Percentiles rank a stretch among this genome's conserved stretches.
These are phyloP conservation scores for Lactuca sativa DNA, from an alignment of 129 eudicot species.

Conservation along the genomic window DNA sequence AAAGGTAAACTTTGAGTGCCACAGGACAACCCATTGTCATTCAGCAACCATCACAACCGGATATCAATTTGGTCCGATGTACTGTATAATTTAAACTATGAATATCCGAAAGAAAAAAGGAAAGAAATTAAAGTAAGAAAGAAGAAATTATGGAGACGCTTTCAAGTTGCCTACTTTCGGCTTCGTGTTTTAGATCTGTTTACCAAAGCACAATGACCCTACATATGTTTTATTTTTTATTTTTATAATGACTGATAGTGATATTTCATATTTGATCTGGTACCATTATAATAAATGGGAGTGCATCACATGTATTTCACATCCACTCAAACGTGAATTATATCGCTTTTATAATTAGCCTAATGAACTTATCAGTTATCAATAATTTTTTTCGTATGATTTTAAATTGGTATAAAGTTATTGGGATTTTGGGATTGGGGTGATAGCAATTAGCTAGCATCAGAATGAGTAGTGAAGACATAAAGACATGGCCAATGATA, in stretches of 20 bases:
- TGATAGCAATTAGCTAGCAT: not conserved
- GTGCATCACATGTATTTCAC: not conserved
- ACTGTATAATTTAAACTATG: slow-evolving; percentile 15
- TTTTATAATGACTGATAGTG: too few relatives aligned
- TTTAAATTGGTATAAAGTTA: not conserved
- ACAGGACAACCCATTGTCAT: slow-evolving; percentile 31
- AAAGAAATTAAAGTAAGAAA: slow-evolving; percentile 15
- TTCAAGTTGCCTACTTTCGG: slow-evolving; percentile 27
- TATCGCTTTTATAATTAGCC: too few relatives aligned
- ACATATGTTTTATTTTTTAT: not conserved
- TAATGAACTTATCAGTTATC: not conserved
- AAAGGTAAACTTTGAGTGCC: slow-evolving; percentile 40
- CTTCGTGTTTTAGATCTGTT: slow-evolving; percentile 15
- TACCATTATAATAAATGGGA: not conserved
- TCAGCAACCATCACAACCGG: slow-evolving; percentile 31
- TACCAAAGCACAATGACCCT: slow-evolving; percentile 25
- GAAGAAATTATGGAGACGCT: slow-evolving; percentile 17
- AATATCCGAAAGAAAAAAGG: slow-evolving; percentile 19
- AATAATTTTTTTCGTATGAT: not conserved
- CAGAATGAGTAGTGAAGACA: slow-evolving; percentile 27
- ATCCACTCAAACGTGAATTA: too few relatives aligned
- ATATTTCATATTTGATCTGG: not conserved
- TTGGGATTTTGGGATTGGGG: not conserved
- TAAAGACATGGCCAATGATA: slow-evolving; percentile 42
- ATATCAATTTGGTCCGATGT: slow-evolving; percentile 23